phyloP scores from a whole-genome alignment of 2,329 filamentous ascomycete genomes.

The Aspergillus ustus region DNA sequence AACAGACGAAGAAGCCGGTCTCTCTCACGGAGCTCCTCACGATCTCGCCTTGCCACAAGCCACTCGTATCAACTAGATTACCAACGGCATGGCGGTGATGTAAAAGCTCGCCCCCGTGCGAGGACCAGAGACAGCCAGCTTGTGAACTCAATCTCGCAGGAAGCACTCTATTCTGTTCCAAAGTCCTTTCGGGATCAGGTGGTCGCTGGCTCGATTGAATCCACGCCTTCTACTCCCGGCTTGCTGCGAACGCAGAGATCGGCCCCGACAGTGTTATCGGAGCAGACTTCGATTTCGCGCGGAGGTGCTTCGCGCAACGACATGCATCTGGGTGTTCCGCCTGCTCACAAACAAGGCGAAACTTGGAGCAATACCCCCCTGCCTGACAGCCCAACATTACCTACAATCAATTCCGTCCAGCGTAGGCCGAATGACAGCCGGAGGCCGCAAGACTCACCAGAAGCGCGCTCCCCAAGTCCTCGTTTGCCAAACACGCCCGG shows the following conservation, averaged over 20 bases:
- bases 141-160: slow-evolving; percentile 22
- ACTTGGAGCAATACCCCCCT: slow-evolving; percentile 39
- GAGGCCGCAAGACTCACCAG: slow-evolving; percentile 18
- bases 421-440: slow-evolving; percentile 13
- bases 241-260: slow-evolving; percentile 37
- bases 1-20: slow-evolving; percentile 28
- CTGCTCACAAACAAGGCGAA: slow-evolving; percentile 37
- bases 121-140: slow-evolving; percentile 15
- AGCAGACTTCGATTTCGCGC: slow-evolving; percentile 18
- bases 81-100: not conserved
- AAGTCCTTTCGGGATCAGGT: slow-evolving; percentile 7
- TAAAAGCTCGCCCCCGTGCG: slow-evolving; percentile 11
- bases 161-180: slow-evolving; percentile 7
- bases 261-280: slow-evolving; percentile 35
- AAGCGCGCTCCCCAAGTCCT: slow-evolving; percentile 6
- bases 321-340: slow-evolving; percentile 36
- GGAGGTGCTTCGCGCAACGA: slow-evolving; percentile 19
- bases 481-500: slow-evolving; percentile 1
- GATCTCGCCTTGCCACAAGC: slow-evolving; percentile 24
- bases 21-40: slow-evolving; percentile 27
- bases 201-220: slow-evolving; percentile 2
- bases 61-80: slow-evolving; percentile 13
- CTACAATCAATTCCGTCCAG: slow-evolving; percentile 22
- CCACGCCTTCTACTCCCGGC: not conserved
- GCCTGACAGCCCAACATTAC: slow-evolving; percentile 42